phyloP scores from a whole-genome alignment of 2,329 filamentous ascomycete species.

The Immersiporthe knoxdaviesiana region DNA sequence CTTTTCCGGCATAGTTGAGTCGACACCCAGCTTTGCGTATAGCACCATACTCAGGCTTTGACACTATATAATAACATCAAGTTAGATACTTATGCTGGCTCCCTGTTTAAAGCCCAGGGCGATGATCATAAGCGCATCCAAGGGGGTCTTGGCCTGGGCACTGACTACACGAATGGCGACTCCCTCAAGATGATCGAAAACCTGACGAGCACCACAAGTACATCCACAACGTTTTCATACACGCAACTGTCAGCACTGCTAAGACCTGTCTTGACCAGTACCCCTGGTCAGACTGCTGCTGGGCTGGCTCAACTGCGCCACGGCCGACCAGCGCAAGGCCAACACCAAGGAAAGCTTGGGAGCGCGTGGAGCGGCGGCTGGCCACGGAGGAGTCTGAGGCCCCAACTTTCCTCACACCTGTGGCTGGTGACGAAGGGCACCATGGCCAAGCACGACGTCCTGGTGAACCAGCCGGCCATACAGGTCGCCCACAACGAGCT shows the following conservation, averaged over 20 bases:
- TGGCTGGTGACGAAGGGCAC: conserved; percentile 18
- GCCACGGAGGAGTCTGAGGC: conserved; percentile 15
- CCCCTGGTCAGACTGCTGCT: conserved; percentile 23
- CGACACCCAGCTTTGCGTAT: conserved; percentile 8
- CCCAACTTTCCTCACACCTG: conserved; percentile 21
- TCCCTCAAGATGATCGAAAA: conserved; percentile 14
- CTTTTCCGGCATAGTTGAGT: neutral
- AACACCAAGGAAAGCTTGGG: conserved; percentile 20
- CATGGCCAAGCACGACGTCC: conserved; percentile 22
- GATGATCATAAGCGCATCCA: conserved; percentile 9
- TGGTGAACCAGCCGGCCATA: conserved; percentile 28
- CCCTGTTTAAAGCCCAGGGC: conserved; percentile 9
- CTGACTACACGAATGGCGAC: conserved; percentile 27
- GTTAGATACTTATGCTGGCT: too few relatives aligned
- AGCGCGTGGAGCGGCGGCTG: conserved; percentile 17
- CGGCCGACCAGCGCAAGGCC: conserved; percentile 18
- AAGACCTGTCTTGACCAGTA: conserved; percentile 25
- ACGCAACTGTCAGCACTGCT: conserved; percentile 2
- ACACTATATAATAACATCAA: too few relatives aligned
- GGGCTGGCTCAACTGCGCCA: conserved; percentile 19
- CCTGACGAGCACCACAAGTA: conserved; percentile 17
- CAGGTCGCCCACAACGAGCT: conserved; percentile 30
- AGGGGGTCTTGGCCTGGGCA: conserved; percentile 34
- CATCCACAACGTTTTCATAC: conserved; percentile 10
- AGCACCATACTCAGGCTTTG: too few relatives aligned